Evolutionary conservation across 805 yeast genomes (phyloP), one percentile per base, ranked within the genome.

Genomic region (Lipomyces orientalis): DNA sequence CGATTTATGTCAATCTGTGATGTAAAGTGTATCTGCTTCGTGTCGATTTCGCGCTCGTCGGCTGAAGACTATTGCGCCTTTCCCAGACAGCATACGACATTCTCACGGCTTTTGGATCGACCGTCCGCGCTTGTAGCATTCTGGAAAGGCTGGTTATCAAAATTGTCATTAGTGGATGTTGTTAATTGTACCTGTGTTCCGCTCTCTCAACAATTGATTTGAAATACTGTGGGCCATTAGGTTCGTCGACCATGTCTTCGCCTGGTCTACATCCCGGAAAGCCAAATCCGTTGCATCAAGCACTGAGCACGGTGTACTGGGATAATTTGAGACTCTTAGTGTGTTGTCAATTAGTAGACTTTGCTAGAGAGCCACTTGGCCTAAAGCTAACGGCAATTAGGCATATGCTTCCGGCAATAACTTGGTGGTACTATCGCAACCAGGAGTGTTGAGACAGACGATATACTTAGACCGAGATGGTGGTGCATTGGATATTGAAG

Each of bases 371-470:
- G 22, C 43, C 14, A 19, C 8, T 43, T 43, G 25, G 22, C 49
- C 22, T 25, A 10, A 19, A 19, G 25, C 49, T 43, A 43, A 43
- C 7, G 19, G 16, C 34, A 2, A 14, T n/a, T 33, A 79, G 79
- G 87, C 87, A 1, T 94, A 94, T 76, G 90, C 93, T 66, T 91
- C 97, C 0, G 98, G 97, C 0, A 92, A 92, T 79, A 92, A 91
- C 76, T 81, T 94, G 71, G 90, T 94, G 43, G 83, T 90, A 4
- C 76, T 88, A 2, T 82, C 89, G 7, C 83, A 85, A 67, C 80
- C 83, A 58, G 80, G 83, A 66, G 77, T 79, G 31, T 79, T 89
- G 68, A 78, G 93, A 19, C 98, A 94, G 77, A 92, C 97, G 0
- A 79, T 92, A 0, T 90, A 90, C 73, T 80, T 92, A 29, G 87